Evolutionary conservation across 192 early-diverging fungal species (phyloP).

Genomic region (Coemansia sp.): DNA sequence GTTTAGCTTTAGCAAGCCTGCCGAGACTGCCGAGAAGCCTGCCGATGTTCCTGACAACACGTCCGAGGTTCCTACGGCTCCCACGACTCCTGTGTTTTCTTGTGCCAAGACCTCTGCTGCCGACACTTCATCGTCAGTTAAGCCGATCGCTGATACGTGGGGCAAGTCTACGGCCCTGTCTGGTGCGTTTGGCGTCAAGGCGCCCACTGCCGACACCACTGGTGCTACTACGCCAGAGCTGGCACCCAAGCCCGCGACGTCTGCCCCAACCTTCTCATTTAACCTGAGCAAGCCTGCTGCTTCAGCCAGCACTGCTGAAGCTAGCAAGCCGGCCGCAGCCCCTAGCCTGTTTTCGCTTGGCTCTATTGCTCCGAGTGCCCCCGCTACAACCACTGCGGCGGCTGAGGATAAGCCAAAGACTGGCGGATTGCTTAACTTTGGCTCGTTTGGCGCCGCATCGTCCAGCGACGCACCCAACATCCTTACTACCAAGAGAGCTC

Average conservation of each 20-base stretch:
- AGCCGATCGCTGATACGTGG: slow-evolving; percentile 4
- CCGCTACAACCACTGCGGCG: not conserved
- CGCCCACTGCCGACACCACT: slow-evolving; percentile 1
- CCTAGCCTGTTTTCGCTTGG: slow-evolving; percentile 17
- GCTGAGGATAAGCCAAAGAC: slow-evolving; percentile 11
- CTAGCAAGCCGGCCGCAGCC: slow-evolving; percentile 9
- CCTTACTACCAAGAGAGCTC: not conserved
- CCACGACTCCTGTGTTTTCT: slow-evolving; percentile 13
- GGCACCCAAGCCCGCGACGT: slow-evolving; percentile 2
- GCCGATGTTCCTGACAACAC: slow-evolving; percentile 1
- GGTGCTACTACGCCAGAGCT: slow-evolving; percentile 4
- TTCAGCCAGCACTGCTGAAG: not conserved
- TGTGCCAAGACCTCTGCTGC: slow-evolving; percentile 13
- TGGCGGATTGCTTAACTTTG: slow-evolving; percentile 17
- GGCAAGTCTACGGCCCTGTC: not conserved
- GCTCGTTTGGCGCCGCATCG: not conserved
- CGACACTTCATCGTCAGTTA: slow-evolving; percentile 1
- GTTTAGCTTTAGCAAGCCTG: slow-evolving; percentile 22
- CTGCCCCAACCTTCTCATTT: slow-evolving; percentile 12
- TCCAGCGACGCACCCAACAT: not conserved
- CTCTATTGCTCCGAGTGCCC: slow-evolving; percentile 3
- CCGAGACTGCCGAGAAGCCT: slow-evolving; percentile 1
- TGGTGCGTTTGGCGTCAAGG: slow-evolving; percentile 6
- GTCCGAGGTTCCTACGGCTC: slow-evolving; percentile 7
- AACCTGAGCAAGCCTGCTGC: slow-evolving; percentile 9